phyloP scores from a whole-genome alignment of 805 yeast species.

The Candida xyloterini region DNA sequence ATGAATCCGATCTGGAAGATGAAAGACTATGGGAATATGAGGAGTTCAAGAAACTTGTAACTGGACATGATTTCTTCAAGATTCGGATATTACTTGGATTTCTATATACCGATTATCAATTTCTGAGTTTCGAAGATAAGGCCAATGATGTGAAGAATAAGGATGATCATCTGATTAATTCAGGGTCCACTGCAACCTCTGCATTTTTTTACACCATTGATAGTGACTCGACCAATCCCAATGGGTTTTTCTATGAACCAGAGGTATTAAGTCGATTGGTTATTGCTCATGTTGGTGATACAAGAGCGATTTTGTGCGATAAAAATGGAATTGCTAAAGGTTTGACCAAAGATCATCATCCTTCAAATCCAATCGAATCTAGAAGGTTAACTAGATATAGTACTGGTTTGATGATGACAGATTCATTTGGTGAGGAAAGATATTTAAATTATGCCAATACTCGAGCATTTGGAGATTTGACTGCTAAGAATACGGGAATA shows the following conservation, averaged over 20 bases:
- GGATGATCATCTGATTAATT: slow-evolving; percentile 20
- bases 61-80: slow-evolving; percentile 52
- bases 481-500: slow-evolving; percentile 79
- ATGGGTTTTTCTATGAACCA: slow-evolving; percentile 59
- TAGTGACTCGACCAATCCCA: slow-evolving; percentile 27
- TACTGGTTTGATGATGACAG: slow-evolving; percentile 67
- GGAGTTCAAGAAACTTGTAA: slow-evolving; percentile 15
- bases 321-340: slow-evolving; percentile 74
- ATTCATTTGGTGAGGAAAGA: slow-evolving; percentile 90
- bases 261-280: slow-evolving; percentile 63
- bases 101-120: slow-evolving; percentile 62
- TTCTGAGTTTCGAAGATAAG: slow-evolving; percentile 36
- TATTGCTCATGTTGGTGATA: slow-evolving; percentile 91
- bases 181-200: slow-evolving; percentile 38
- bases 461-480: slow-evolving; percentile 86
- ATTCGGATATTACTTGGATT: slow-evolving; percentile 62
- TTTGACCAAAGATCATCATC: slow-evolving; percentile 81
- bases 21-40: slow-evolving; percentile 17
- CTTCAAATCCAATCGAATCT: slow-evolving; percentile 76
- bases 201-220: slow-evolving; percentile 31
- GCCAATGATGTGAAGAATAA: slow-evolving; percentile 13
- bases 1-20: slow-evolving; percentile 13
- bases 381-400: slow-evolving; percentile 63
- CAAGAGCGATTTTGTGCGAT: slow-evolving; percentile 84
- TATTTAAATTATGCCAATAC: slow-evolving; percentile 83